A percentile compares a stretch with the other conserved stretches of the same genome.
Evolutionary conservation across 148 eudicot genomes (phyloP).

Genomic region (Beta vulgaris): DNA sequence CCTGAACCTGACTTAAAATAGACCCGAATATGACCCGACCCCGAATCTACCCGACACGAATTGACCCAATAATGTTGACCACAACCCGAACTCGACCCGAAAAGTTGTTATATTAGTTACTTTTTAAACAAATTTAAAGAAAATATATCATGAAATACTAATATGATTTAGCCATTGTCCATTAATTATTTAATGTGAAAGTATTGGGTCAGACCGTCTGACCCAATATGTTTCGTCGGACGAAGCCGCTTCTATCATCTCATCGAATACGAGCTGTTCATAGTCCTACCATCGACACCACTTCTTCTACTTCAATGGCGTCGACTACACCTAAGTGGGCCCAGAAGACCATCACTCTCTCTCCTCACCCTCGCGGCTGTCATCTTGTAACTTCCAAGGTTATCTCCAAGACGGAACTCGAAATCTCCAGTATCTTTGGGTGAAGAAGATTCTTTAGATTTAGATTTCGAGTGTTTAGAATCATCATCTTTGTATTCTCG

Average conservation of each 20-base stretch:
- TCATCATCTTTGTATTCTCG: neutral
- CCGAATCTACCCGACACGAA: no score
- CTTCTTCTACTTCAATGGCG: slow-evolving; percentile 36
- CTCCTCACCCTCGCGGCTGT: slow-evolving; percentile 83
- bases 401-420: slow-evolving; percentile 56
- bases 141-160: no score
- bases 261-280: slow-evolving; percentile 21
- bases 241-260: slow-evolving; percentile 26
- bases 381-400: slow-evolving; percentile 88
- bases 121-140: no score
- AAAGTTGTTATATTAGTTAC: no score
- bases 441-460: slow-evolving; percentile 28
- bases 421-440: slow-evolving; percentile 43
- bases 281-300: slow-evolving; percentile 14
- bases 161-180: no score
- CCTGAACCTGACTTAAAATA: no score
- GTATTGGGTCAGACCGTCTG: no score
- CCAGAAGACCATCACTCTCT: slow-evolving; percentile 79
- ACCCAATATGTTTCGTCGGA: no score
- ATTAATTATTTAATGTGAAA: no score
- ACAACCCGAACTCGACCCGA: no score
- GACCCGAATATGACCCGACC: no score
- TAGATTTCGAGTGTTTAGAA: neutral
- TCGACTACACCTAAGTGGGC: slow-evolving; percentile 72
- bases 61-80: no score